phyloP scores from a whole-genome alignment of 2,329 filamentous ascomycete genomes.

The Lojkania enalia region DNA sequence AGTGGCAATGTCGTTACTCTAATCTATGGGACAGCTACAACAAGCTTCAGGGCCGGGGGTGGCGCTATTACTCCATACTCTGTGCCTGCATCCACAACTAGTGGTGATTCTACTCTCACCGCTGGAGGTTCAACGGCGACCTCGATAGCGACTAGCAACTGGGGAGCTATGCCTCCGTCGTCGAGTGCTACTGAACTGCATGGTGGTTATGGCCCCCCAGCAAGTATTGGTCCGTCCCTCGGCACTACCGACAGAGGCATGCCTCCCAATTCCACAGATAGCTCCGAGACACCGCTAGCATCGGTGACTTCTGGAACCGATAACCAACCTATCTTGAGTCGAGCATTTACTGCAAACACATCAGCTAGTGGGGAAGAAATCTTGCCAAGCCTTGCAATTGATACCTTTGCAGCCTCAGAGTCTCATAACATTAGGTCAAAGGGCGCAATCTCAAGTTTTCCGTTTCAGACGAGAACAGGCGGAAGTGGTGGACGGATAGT shows the following conservation, averaged over 20 bases:
- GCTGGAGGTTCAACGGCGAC: constrained; percentile 27
- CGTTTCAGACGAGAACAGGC: too few species aligned
- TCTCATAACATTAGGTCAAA: too few species aligned
- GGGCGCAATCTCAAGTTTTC: too few species aligned
- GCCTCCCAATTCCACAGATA: neutral
- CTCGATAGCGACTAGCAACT: constrained; percentile 18
- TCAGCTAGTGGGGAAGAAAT: too few species aligned
- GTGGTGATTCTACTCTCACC: constrained; percentile 22
- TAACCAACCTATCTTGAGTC: too few species aligned
- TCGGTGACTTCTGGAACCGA: constrained; percentile 5
- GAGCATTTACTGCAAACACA: too few species aligned
- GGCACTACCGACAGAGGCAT: too few species aligned
- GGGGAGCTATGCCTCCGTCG: constrained; percentile 6
- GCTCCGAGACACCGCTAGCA: constrained; percentile 2
- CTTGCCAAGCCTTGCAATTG: too few species aligned
- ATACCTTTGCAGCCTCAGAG: too few species aligned
- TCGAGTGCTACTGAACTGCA: too few species aligned
- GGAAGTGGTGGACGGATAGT: too few species aligned
- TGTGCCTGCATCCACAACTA: constrained; percentile 31
- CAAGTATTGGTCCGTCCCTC: neutral
- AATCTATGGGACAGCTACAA: constrained; percentile 27
- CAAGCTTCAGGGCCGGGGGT: constrained; percentile 16
- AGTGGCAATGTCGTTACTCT: constrained; percentile 26
- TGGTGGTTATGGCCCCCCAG: too few species aligned
- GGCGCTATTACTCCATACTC: constrained; percentile 21